Evolutionary conservation across 139 green algal genomes (phyloP).

Genomic region (Gonium pectorale): DNA sequence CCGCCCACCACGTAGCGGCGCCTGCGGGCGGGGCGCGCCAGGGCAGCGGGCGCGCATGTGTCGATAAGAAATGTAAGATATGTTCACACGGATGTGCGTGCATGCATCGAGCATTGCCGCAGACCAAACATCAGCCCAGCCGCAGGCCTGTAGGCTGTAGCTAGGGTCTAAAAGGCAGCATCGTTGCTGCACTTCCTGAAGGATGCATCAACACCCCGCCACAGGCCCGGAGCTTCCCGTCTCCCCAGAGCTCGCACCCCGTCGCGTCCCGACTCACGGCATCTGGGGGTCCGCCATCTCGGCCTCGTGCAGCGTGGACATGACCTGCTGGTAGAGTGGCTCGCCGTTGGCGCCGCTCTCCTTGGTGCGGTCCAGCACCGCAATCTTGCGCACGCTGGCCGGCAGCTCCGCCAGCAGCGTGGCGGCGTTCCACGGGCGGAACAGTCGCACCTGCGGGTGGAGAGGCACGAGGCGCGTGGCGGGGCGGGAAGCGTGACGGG

Average conservation of each 20-base stretch:
- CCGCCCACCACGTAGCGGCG: slow-evolving; percentile 58
- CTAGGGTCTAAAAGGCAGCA: too few species aligned
- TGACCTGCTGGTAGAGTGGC: slow-evolving; percentile 47
- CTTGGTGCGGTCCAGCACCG: slow-evolving; percentile 72
- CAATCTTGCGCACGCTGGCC: slow-evolving; percentile 47
- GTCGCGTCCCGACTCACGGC: background rate
- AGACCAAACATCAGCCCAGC: too few species aligned
- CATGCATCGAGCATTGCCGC: too few species aligned
- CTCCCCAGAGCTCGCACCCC: background rate
- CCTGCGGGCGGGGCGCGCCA: background rate
- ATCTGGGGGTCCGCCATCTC: slow-evolving; percentile 13
- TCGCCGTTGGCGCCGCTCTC: slow-evolving; percentile 54
- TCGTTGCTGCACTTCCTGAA: too few species aligned
- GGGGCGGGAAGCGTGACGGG: too few species aligned
- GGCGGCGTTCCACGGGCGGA: slow-evolving; percentile 63
- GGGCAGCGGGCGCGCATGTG: background rate
- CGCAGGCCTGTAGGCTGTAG: too few species aligned
- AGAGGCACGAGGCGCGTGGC: too few species aligned
- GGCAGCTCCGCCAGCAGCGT: slow-evolving; percentile 61
- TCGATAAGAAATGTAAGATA: background rate
- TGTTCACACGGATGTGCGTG: too few species aligned
- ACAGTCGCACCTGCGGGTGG: slow-evolving; percentile 62
- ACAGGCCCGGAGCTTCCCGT: too few species aligned
- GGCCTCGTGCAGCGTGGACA: slow-evolving; percentile 8
- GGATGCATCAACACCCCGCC: too few species aligned